phyloP scores from a whole-genome alignment of 228 moss, liverwort and hornwort species.

The Sphagnum magellanicum region DNA sequence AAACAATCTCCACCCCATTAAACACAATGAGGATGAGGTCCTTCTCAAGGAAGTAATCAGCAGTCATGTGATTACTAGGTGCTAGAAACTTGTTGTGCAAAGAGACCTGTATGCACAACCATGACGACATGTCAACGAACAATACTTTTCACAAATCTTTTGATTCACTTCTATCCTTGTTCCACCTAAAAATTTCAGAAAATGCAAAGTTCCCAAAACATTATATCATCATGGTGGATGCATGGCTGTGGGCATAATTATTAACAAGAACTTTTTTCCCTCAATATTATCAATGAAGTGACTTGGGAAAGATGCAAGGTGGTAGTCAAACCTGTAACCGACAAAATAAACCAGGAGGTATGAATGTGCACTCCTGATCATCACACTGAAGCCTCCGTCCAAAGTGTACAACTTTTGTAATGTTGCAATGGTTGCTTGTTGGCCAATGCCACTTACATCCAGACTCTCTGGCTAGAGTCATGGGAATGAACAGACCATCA shows the following conservation, averaged over 20 bases:
- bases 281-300: too few species aligned
- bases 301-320: too few species aligned
- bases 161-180: too few species aligned
- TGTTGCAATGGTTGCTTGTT: too few species aligned
- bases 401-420: background rate
- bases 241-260: too few species aligned
- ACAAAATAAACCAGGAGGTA: background rate
- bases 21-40: background rate
- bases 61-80: background rate
- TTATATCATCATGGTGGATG: too few species aligned
- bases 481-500: background rate
- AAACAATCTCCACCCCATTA: background rate
- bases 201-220: too few species aligned
- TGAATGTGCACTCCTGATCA: background rate
- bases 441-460: background rate
- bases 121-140: too few species aligned
- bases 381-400: background rate
- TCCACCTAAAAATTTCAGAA: too few species aligned
- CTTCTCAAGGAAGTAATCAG: background rate
- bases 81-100: background rate
- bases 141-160: too few species aligned
- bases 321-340: background rate
- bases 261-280: too few species aligned
- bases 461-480: background rate
- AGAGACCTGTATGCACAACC: background rate